phyloP scores from a whole-genome alignment of 2,329 filamentous ascomycete genomes.

The Paecilomyces niveus region DNA sequence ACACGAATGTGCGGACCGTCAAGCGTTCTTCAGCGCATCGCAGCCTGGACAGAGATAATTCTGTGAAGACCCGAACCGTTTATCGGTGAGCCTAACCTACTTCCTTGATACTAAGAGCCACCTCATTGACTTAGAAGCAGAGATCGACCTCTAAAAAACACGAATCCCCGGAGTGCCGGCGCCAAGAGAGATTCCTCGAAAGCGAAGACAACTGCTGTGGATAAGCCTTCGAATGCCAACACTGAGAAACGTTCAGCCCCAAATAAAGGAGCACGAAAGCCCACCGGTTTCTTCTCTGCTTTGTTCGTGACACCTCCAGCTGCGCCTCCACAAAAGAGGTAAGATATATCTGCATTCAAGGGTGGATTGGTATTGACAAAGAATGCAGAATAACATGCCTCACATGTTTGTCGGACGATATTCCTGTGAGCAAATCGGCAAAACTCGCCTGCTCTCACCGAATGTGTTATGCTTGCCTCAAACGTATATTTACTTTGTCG shows the following conservation, averaged over 20 bases:
- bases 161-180: background rate
- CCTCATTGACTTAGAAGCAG: background rate
- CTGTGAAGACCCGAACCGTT: background rate
- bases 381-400: constrained; percentile 60
- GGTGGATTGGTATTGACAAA: constrained; percentile 4
- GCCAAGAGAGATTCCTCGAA: background rate
- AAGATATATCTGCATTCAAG: constrained; percentile 1
- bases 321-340: constrained; percentile 7
- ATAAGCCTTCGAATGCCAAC: background rate
- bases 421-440: constrained; percentile 56
- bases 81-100: background rate
- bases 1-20: background rate
- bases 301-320: constrained; percentile 6
- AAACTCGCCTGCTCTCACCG: constrained; percentile 72
- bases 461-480: constrained; percentile 73
- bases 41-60: background rate
- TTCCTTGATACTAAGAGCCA: background rate
- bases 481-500: constrained; percentile 66
- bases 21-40: background rate
- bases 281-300: constrained; percentile 1
- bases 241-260: background rate
- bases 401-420: constrained; percentile 61
- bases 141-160: background rate
- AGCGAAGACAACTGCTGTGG: background rate
- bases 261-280: constrained; percentile 3